A percentile compares a stretch with the other conserved stretches of the same genome.
phyloP scores from a whole-genome alignment of 495 filamentous ascomycete genomes.

The Neurospora tetrasperma region DNA sequence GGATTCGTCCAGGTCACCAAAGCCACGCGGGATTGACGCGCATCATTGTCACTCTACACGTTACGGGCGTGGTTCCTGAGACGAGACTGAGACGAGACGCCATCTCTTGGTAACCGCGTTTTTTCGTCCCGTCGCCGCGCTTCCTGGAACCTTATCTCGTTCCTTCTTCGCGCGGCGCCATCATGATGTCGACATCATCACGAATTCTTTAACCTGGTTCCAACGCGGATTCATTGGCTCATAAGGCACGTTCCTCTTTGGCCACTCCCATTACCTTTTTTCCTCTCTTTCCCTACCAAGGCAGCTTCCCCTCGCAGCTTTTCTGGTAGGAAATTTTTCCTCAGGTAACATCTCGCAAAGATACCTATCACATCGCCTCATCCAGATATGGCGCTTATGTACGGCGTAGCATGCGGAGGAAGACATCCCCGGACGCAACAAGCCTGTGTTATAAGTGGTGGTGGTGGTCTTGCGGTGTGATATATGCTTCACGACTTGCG shows the following conservation, averaged over 20 bases:
- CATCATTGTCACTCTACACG: background rate
- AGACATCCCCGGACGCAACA: background rate
- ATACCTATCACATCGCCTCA: background rate
- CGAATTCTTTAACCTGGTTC: background rate
- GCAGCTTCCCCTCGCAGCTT: background rate
- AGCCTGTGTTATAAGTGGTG: background rate
- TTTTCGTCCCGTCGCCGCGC: background rate
- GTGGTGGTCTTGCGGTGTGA: background rate
- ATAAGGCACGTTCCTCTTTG: background rate
- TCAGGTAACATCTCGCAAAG: background rate
- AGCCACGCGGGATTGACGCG: background rate
- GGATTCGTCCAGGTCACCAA: background rate
- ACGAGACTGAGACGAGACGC: background rate
- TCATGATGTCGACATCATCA: background rate
- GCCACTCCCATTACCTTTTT: background rate
- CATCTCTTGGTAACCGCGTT: background rate
- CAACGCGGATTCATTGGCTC: background rate
- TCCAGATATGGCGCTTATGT: background rate
- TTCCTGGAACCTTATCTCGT: background rate
- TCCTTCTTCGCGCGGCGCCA: background rate
- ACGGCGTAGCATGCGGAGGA: background rate
- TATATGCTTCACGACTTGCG: background rate
- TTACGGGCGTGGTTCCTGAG: background rate
- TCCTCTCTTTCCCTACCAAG: background rate
- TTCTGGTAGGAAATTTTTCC: background rate